Conservation (phyloP, 495 filamentous ascomycete species). For the Xylaria venustula region DNA sequence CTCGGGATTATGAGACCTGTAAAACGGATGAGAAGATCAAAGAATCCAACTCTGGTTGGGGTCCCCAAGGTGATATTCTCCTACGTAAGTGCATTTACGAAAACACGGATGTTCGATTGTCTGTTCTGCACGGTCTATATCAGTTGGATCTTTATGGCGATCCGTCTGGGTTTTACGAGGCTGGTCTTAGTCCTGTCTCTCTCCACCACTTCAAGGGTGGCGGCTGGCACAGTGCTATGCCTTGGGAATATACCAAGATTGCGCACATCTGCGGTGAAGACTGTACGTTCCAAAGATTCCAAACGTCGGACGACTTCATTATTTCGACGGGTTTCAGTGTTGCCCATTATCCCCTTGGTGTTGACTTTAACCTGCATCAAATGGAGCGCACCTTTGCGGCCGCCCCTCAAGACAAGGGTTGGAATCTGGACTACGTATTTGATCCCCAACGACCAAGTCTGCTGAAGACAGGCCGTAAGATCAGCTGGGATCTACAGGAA, state of each 20-base stretch:
- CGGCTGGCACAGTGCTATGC: slow-evolving; percentile 50
- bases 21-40: slow-evolving; percentile 50
- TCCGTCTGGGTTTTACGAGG: slow-evolving; percentile 66
- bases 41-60: slow-evolving; percentile 54
- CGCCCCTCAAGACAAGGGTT: slow-evolving; percentile 53
- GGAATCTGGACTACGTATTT: slow-evolving; percentile 52
- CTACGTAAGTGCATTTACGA: slow-evolving; percentile 67
- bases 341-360: slow-evolving; percentile 58
- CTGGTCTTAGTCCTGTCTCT: slow-evolving; percentile 60
- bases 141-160: slow-evolving; percentile 68
- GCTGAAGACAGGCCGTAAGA: slow-evolving; percentile 49
- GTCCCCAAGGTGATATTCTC: slow-evolving; percentile 62
- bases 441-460: slow-evolving; percentile 49
- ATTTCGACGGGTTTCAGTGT: slow-evolving; percentile 67
- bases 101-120: slow-evolving; percentile 59
- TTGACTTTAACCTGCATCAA: slow-evolving; percentile 59
- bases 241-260: slow-evolving; percentile 65
- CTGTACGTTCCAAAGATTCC: slow-evolving; percentile 65
- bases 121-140: slow-evolving; percentile 60
- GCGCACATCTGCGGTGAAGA: slow-evolving; percentile 62
- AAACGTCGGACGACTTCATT: slow-evolving; percentile 61
- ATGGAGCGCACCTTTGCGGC: slow-evolving; percentile 64
- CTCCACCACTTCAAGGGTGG: slow-evolving; percentile 65
- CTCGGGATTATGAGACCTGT: slow-evolving; percentile 56
- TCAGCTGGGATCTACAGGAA: slow-evolving; percentile 54